These are phyloP conservation scores for Parascedosporium putredinis DNA, from an alignment of 2,329 filamentous ascomycete species.

Conservation along the genomic window DNA sequence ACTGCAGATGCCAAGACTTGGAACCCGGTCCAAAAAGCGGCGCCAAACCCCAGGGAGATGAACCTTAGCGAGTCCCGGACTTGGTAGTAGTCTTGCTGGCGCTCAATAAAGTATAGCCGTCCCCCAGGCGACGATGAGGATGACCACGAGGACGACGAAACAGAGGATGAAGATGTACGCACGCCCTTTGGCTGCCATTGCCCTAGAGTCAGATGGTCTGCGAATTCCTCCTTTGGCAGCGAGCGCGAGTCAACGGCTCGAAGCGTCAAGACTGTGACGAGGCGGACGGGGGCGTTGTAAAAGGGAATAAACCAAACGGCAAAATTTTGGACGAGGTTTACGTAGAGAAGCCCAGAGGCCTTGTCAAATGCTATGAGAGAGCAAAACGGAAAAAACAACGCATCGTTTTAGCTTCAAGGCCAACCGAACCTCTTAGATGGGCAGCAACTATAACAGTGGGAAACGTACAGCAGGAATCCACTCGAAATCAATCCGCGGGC, in stretches of 20 bases:
- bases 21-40: constrained; percentile 43
- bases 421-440: no score
- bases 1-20: constrained; percentile 55
- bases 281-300: constrained; percentile 55
- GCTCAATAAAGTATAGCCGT: constrained; percentile 56
- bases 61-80: constrained; percentile 67
- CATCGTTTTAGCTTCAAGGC: no score
- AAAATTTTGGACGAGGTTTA: constrained; percentile 65
- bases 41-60: constrained; percentile 48
- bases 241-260: not conserved
- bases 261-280: constrained; percentile 51
- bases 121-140: constrained; percentile 13
- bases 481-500: constrained; percentile 58
- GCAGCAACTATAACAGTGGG: no score
- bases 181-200: no score
- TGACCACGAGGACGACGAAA: no score
- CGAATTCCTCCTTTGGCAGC: not conserved
- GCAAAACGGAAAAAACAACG: no score
- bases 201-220: no score
- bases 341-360: constrained; percentile 56
- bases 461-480: constrained; percentile 46
- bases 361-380: constrained; percentile 66
- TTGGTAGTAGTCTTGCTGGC: constrained; percentile 77
- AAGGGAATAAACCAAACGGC: constrained; percentile 68
- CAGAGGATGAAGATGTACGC: no score